Evolutionary conservation across 2,329 filamentous ascomycete genomes (phyloP).

Genomic region (Cladosporium sp.): DNA sequence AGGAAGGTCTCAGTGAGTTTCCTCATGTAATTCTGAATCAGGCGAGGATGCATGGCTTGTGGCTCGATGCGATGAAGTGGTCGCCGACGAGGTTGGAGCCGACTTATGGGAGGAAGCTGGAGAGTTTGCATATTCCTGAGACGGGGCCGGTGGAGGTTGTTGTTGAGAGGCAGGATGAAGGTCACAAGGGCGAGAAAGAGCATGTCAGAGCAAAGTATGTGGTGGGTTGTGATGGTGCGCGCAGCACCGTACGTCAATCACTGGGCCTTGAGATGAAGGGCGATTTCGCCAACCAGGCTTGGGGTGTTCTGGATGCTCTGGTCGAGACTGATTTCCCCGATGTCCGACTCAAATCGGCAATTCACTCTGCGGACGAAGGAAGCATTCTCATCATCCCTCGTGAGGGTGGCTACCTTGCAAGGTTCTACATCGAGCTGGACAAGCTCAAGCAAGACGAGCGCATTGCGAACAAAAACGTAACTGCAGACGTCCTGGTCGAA

Average conservation of each 20-base stretch:
- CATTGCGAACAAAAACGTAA: conserved; percentile 60
- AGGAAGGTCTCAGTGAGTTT: conserved; percentile 58
- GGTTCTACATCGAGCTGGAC: conserved; percentile 35
- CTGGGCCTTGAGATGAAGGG: conserved; percentile 33
- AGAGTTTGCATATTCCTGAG: conserved; percentile 21
- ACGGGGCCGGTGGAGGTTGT: conserved; percentile 52
- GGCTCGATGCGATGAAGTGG: conserved; percentile 32
- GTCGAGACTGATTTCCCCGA: conserved; percentile 41
- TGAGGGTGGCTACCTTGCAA: conserved; percentile 30
- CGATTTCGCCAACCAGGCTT: conserved; percentile 33
- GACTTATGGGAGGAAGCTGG: conserved; percentile 25
- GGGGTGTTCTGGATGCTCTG: conserved; percentile 34
- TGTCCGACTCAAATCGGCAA: conserved; percentile 44
- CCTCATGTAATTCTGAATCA: conserved; percentile 67
- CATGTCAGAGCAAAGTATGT: conserved; percentile 30
- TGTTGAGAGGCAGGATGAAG: conserved; percentile 34
- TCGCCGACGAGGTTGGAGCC: conserved; percentile 28
- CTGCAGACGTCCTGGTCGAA: conserved; percentile 57
- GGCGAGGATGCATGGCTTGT: conserved; percentile 59
- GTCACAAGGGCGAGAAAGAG: conserved; percentile 28
- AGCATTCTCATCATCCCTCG: conserved; percentile 75
- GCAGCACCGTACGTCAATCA: conserved; percentile 28
- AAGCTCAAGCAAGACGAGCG: conserved; percentile 42
- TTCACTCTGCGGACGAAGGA: conserved; percentile 62
- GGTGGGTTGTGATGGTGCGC: conserved; percentile 34